phyloP scores from a whole-genome alignment of 2,329 filamentous ascomycete species.

The Xylariaceae sp. region DNA sequence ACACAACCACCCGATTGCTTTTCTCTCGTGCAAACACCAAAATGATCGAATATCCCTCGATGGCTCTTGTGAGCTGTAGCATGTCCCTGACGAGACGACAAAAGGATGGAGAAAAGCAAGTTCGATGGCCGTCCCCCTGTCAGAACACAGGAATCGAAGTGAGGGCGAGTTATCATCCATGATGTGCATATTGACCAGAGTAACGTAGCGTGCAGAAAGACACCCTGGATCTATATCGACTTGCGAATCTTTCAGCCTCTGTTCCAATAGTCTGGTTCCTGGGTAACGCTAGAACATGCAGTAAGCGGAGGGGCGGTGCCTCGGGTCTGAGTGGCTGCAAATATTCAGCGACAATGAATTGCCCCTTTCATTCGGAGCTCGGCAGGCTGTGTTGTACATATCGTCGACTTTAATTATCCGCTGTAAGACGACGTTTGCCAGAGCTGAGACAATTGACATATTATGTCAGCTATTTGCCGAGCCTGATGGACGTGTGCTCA shows the following conservation, averaged over 20 bases:
- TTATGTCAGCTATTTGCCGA: too few species aligned
- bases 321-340: conserved; percentile 10
- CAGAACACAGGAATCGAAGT: too few species aligned
- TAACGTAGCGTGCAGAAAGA: not conserved
- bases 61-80: not conserved
- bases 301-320: conserved; percentile 9
- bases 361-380: not conserved
- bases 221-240: not conserved
- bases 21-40: too few species aligned
- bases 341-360: not conserved
- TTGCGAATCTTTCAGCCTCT: conserved; percentile 15
- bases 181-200: not conserved
- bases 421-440: too few species aligned
- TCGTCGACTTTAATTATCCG: not conserved
- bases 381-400: not conserved
- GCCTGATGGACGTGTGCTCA: too few species aligned
- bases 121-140: not conserved
- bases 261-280: conserved; percentile 25
- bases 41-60: too few species aligned
- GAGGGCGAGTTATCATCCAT: too few species aligned
- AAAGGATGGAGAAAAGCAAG: not conserved
- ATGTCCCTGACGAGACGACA: not conserved
- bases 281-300: conserved; percentile 18
- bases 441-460: too few species aligned
- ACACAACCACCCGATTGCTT: too few species aligned